Evolutionary conservation across 192 early-diverging fungal genomes (phyloP).

Genomic region (Coemansia sp.): DNA sequence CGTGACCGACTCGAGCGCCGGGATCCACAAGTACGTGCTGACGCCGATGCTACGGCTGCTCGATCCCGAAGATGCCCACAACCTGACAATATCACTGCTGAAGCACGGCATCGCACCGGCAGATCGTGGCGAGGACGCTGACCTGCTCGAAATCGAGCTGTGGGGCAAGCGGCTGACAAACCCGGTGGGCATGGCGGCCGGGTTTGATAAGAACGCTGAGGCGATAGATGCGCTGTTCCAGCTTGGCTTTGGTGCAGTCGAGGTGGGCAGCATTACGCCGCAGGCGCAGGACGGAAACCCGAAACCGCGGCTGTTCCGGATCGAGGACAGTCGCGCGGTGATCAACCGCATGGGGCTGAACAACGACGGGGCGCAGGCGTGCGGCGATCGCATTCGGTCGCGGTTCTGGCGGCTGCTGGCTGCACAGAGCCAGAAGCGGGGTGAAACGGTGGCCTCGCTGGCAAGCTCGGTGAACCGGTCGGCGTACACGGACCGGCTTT

Average conservation of each 20-base stretch:
- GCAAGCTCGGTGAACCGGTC: constrained; percentile 53
- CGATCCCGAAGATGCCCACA: constrained; percentile 75
- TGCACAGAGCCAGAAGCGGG: constrained; percentile 48
- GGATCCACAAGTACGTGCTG: constrained; percentile 58
- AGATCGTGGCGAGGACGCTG: constrained; percentile 58
- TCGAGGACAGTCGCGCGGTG: constrained; percentile 65
- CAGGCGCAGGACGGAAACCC: constrained; percentile 84
- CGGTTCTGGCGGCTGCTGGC: constrained; percentile 65
- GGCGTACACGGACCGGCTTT: constrained; percentile 54
- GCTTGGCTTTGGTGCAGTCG: constrained; percentile 86
- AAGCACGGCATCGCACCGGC: constrained; percentile 61
- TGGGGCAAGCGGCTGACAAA: constrained; percentile 71
- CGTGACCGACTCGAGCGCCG: constrained; percentile 69
- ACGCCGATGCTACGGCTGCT: constrained; percentile 68
- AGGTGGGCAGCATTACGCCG: constrained; percentile 86
- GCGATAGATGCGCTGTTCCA: constrained; percentile 78
- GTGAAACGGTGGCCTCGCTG: constrained; percentile 46
- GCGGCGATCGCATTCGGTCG: constrained; percentile 61
- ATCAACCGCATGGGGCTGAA: constrained; percentile 93
- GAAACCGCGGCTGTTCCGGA: constrained; percentile 77
- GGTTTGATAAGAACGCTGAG: constrained; percentile 89
- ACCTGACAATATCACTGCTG: constrained; percentile 57
- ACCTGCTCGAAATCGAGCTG: constrained; percentile 56
- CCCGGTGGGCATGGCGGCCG: constrained; percentile 84
- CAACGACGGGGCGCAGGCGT: constrained; percentile 67